These are phyloP conservation scores for Aurantiochytrium sp. DNA, from an alignment of 108 stramenopile species.

Conservation along the genomic window DNA sequence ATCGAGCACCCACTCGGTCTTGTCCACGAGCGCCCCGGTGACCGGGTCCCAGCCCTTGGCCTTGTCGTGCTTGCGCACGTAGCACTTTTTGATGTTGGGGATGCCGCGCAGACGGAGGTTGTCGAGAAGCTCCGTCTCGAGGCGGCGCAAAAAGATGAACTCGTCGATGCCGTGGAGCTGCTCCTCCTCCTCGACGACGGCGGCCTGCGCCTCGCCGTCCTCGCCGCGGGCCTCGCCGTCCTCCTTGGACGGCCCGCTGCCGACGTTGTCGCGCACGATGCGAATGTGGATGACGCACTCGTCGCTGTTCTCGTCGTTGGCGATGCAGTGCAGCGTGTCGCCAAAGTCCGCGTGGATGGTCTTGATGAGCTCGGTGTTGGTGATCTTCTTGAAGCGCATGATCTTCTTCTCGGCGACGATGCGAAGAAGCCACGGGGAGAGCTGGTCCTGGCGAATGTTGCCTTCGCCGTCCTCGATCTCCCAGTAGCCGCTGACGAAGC, in stretches of 20 bases:
- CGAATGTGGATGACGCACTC: constrained; percentile 80
- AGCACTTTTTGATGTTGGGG: constrained; percentile 87
- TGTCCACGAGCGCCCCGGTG: constrained; percentile 65
- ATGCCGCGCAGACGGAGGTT: constrained; percentile 83
- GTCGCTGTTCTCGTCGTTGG: constrained; percentile 85
- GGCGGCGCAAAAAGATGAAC: constrained; percentile 81
- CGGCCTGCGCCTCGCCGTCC: constrained; percentile 31
- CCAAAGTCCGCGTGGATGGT: constrained; percentile 79
- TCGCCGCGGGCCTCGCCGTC: constrained; percentile 39
- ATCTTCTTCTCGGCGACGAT: constrained; percentile 84
- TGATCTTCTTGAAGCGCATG: constrained; percentile 66
- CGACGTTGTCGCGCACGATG: constrained; percentile 56
- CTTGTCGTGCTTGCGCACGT: constrained; percentile 76
- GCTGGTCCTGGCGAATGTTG: constrained; percentile 64
- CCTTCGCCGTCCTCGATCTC: constrained; percentile 77
- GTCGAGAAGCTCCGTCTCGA: constrained; percentile 82
- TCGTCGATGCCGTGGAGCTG: constrained; percentile 76
- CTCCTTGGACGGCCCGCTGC: background rate
- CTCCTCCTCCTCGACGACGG: constrained; percentile 67
- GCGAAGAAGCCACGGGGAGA: constrained; percentile 92
- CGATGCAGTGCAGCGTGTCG: constrained; percentile 75
- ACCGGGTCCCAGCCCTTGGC: constrained; percentile 78
- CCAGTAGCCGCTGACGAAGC: constrained; percentile 84
- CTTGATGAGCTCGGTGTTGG: constrained; percentile 43
- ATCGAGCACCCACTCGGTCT: constrained; percentile 88